Evolutionary conservation across 495 filamentous ascomycete genomes (phyloP), one percentile per base, ranked within the genome.

Genomic region (Thermochaetoides thermophila): DNA sequence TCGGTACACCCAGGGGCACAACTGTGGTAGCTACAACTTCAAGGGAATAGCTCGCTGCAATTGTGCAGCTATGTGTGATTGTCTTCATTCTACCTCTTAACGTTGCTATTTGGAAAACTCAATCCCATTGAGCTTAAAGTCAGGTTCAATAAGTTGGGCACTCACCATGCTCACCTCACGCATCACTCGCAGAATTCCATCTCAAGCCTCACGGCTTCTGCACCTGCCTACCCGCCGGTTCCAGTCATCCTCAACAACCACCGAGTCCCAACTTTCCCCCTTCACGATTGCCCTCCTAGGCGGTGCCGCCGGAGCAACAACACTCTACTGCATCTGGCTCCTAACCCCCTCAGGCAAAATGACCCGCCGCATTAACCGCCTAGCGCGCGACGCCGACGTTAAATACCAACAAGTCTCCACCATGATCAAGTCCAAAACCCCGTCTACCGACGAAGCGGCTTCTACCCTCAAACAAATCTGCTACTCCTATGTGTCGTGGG

Each of bases 401-500:
- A 70, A 74, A 46, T 56, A 69, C 50, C 48, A 71, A 26, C 52
- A 61, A 34, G 53, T 66, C 20, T 59, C 63, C 13, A 44, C 67
- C 31, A 65, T 53, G 21, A 47, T 78, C 23, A 53, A 69, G 35
- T 53, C 70, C 17, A 53, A 60, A 13, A 59, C 71, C 3, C 74
- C 76, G 1, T 66, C 66, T 38, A 60, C 73, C 2, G 71, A 74
- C 32, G 59, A 73, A 39, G 72, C 72, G 0, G 46, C 75, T 20
- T 42, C 60, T 27, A 71, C 64, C 59, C 53, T 81, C 34, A 63
- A 65, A 37, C 53, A 69, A 25, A 66, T 73, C 2, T 64, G 64
- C 7, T 68, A 66, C 27, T 66, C 67, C 10, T 81, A 81, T 39
- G 69, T 71, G 3, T 56, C 48, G n/a, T 74, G 73, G 56, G 65